Conservation (phyloP, 2,329 filamentous ascomycete species). For the Pseudogymnoascus sp. region DNA sequence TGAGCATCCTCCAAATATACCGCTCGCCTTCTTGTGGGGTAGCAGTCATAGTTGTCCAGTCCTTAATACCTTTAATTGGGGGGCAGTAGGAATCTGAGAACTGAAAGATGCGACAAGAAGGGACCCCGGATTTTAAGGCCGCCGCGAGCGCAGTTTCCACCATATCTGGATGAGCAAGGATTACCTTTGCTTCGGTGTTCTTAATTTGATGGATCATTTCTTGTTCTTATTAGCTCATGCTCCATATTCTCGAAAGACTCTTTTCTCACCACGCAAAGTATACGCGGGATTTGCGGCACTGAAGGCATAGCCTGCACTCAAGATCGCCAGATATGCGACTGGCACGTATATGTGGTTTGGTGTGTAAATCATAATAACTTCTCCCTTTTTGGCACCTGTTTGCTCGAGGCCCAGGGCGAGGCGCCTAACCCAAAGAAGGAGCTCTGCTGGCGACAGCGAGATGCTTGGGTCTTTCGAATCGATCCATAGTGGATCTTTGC, state of each 20-base stretch:
- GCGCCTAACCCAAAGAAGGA: slow-evolving; percentile 42
- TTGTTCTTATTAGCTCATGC: slow-evolving; percentile 18
- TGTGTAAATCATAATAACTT: slow-evolving; percentile 45
- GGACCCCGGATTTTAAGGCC: slow-evolving; percentile 33
- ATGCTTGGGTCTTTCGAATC: slow-evolving; percentile 38
- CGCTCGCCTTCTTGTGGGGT: slow-evolving; percentile 40
- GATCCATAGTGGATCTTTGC: slow-evolving; percentile 42
- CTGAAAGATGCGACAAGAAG: slow-evolving; percentile 36
- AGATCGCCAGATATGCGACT: slow-evolving; percentile 43
- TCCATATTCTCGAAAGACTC: neutral
- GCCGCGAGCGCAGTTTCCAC: slow-evolving; percentile 37
- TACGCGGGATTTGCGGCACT: slow-evolving; percentile 46
- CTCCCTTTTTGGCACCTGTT: slow-evolving; percentile 37
- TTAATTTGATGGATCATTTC: slow-evolving; percentile 44
- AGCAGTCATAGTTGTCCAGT: slow-evolving; percentile 57
- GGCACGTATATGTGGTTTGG: slow-evolving; percentile 48
- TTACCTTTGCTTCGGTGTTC: slow-evolving; percentile 40
- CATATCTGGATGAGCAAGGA: slow-evolving; percentile 41
- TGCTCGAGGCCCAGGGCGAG: slow-evolving; percentile 40
- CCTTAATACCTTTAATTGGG: slow-evolving; percentile 34
- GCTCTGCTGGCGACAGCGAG: slow-evolving; percentile 38
- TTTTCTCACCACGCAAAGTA: slow-evolving; percentile 35
- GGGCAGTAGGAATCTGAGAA: slow-evolving; percentile 35
- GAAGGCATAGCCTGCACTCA: slow-evolving; percentile 44
- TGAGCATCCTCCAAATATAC: slow-evolving; percentile 55